phyloP scores from a whole-genome alignment of 73 alveolate species.

The Paramecium pentaurelia region DNA sequence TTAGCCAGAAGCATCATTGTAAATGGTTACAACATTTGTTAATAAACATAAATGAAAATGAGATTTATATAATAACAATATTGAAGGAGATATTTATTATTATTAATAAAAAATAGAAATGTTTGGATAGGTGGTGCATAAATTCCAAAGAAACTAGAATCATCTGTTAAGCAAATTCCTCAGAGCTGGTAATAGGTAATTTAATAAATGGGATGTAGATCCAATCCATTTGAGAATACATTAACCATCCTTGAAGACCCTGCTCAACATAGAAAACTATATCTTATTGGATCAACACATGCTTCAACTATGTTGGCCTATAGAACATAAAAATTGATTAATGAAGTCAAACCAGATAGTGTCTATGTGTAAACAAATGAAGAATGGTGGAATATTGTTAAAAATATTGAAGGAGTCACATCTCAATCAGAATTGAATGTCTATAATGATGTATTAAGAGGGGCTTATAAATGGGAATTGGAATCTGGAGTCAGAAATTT shows the following conservation, averaged over 20 bases:
- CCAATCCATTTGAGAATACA: constrained; percentile 58
- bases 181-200: constrained; percentile 59
- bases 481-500: constrained; percentile 54
- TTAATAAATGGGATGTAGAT: not conserved
- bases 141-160: constrained; percentile 56
- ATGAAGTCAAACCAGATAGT: constrained; percentile 78
- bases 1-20: constrained; percentile 31
- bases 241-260: constrained; percentile 62
- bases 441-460: constrained; percentile 59
- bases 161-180: constrained; percentile 9
- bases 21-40: constrained; percentile 25
- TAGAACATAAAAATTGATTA: constrained; percentile 76
- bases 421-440: constrained; percentile 73
- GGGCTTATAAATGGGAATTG: constrained; percentile 61
- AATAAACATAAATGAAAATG: not conserved
- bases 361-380: constrained; percentile 70
- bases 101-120: not conserved
- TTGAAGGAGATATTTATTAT: not conserved
- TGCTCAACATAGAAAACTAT: constrained; percentile 69
- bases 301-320: constrained; percentile 77
- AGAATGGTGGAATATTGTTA: constrained; percentile 80
- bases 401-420: constrained; percentile 64
- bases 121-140: constrained; percentile 61
- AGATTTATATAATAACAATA: not conserved
- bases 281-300: constrained; percentile 80